Base-by-base conservation (phyloP, 208 protist genomes). In the Acanthamoeba royreba region DNA sequence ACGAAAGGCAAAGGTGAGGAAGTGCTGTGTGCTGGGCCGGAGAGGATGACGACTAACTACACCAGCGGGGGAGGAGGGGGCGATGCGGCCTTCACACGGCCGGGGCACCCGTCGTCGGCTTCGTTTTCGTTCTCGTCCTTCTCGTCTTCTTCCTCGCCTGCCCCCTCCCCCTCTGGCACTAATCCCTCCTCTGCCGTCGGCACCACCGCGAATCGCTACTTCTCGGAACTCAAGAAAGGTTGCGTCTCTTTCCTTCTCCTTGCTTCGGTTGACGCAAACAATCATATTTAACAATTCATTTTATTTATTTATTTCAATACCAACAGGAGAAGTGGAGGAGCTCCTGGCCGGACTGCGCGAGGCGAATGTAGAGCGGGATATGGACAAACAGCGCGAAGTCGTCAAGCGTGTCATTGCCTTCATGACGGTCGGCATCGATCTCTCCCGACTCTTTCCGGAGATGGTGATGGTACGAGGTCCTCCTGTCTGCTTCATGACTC, bases 351-450 rank as follows among this genome's bases (percentile, higher is more conserved):
- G 69, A 22, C 69, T 81, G 69, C 17, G 69, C 22, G 69, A 81
- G 33, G 69, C 69, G 17, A 33, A 15, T 19, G 15, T 81, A 19
- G 43, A 55, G 31, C 17, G 28, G 17, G 83, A 90, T 25, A 19
- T 35, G 17, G 83, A 83, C 17, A 90, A 90, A 35, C 83, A 98
- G 92, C 96, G 97, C 13, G 96, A 96, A 28, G 96, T 97, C 13
- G 92, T 99, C 33, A 97, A 99, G 92, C 96, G 97, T 35, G 98
- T 99, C 4, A 97, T 99, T 47, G 97, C 96, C 19, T 98, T 98
- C 92, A 99, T 99, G 98, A 99, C 98, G 2, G 97, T 98, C 28
- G 99, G 99, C 45, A 97, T 99, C 66, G 98, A 99, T 94, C 98
- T 98, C 4, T 98, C 98, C 2, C 61, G 95, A 19, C 96, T 99